These are phyloP conservation scores for Hemileccinum impolitum DNA, from an alignment of 768 basidiomycete genomes.

Conservation along the genomic window DNA sequence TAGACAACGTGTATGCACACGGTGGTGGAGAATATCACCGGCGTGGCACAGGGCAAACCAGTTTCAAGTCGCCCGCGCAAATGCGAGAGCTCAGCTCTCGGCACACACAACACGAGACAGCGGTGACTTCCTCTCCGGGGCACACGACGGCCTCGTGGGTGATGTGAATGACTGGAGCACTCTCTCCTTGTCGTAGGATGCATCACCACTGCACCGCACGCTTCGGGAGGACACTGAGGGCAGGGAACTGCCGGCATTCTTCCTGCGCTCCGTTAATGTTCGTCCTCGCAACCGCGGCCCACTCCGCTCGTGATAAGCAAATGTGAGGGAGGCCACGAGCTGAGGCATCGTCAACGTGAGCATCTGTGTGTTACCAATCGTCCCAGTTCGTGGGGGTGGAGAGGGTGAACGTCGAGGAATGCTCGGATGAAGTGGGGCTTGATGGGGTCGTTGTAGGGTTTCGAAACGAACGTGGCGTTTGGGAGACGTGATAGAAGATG, in stretches of 20 bases:
- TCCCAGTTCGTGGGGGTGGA: slow-evolving; percentile 17
- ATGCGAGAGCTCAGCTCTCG: slow-evolving; percentile 20
- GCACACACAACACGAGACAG: slow-evolving; percentile 19
- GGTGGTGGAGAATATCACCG: neutral
- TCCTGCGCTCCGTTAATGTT: neutral
- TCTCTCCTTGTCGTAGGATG: slow-evolving; percentile 4
- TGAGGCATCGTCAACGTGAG: slow-evolving; percentile 29
- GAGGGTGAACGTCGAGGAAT: slow-evolving; percentile 25
- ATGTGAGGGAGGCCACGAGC: slow-evolving; percentile 29
- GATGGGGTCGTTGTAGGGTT: slow-evolving; percentile 2
- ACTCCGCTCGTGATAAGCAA: slow-evolving; percentile 24
- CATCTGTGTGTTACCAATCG: slow-evolving; percentile 4
- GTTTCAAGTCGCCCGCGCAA: neutral
- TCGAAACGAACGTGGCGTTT: slow-evolving; percentile 27
- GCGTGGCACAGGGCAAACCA: neutral
- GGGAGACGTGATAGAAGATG: slow-evolving; percentile 3
- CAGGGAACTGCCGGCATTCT: slow-evolving; percentile 12
- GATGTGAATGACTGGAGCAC: neutral
- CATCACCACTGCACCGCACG: neutral
- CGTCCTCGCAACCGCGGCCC: slow-evolving; percentile 21
- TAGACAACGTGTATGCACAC: neutral
- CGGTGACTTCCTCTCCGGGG: slow-evolving; percentile 24
- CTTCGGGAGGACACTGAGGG: slow-evolving; percentile 4
- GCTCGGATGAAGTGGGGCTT: slow-evolving; percentile 1
- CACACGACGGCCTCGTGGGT: slow-evolving; percentile 11